phyloP scores from a whole-genome alignment of 108 stramenopile genomes.

The Fragilaria radians region DNA sequence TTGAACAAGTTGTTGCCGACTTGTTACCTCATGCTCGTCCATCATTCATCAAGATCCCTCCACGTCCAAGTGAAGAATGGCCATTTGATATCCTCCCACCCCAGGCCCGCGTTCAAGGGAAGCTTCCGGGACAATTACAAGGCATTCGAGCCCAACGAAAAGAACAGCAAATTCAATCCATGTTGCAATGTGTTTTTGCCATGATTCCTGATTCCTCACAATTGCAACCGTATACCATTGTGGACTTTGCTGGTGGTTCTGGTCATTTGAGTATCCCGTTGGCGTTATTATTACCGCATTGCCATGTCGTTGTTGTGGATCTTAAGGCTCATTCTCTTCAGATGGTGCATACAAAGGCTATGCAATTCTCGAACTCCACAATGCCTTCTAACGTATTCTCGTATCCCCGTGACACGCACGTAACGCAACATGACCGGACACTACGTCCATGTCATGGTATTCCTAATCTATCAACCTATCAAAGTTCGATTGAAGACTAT shows the following conservation, averaged over 20 bases:
- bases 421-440: slow-evolving; percentile 5
- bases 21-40: slow-evolving; percentile 31
- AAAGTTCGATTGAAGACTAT: slow-evolving; percentile 51
- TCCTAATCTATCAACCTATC: slow-evolving; percentile 49
- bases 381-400: neutral
- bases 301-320: slow-evolving; percentile 61
- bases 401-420: slow-evolving; percentile 6
- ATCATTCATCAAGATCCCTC: slow-evolving; percentile 24
- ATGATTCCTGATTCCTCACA: neutral
- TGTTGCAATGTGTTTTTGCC: slow-evolving; percentile 63
- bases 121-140: slow-evolving; percentile 29
- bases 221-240: slow-evolving; percentile 37
- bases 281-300: slow-evolving; percentile 51
- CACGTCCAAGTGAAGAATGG: slow-evolving; percentile 20
- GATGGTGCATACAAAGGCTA: slow-evolving; percentile 40
- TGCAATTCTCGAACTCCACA: neutral
- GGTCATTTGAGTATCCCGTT: slow-evolving; percentile 63
- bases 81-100: slow-evolving; percentile 29
- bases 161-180: slow-evolving; percentile 48
- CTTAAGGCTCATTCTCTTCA: slow-evolving; percentile 47
- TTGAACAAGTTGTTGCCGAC: slow-evolving; percentile 44
- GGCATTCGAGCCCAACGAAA: slow-evolving; percentile 48
- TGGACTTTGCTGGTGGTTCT: slow-evolving; percentile 74
- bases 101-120: slow-evolving; percentile 31
- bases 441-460: slow-evolving; percentile 9